phyloP scores from a whole-genome alignment of 2,329 filamentous ascomycete species.

The Fonsecaea nubica region DNA sequence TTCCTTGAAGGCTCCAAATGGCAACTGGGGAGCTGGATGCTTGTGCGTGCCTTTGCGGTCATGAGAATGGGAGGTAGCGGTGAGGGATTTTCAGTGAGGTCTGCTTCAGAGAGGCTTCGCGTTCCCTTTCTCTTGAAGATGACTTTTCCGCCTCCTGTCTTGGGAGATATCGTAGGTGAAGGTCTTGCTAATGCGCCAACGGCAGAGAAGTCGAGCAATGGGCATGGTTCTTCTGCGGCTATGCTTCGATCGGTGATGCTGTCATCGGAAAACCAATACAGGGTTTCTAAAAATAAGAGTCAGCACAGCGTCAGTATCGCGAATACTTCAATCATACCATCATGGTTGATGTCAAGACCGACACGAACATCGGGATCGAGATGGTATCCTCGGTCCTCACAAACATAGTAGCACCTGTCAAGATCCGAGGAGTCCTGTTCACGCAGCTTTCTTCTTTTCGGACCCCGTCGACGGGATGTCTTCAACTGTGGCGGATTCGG shows the following conservation, averaged over 20 bases:
- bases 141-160: background rate
- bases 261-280: background rate
- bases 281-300: background rate
- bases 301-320: background rate
- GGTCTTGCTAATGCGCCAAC: background rate
- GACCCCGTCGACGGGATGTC: constrained; percentile 2
- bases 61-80: background rate
- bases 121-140: background rate
- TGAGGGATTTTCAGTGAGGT: constrained; percentile 5
- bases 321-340: background rate
- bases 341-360: background rate
- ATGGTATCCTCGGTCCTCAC: constrained; percentile 29
- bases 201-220: background rate
- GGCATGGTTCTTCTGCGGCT: background rate
- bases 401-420: constrained; percentile 26
- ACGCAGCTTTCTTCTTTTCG: constrained; percentile 22
- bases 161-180: background rate
- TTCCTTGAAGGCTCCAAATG: background rate
- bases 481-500: background rate
- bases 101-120: background rate
- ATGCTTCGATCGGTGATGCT: constrained; percentile 18
- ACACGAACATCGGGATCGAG: constrained; percentile 31
- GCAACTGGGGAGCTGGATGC: constrained; percentile 3
- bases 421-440: constrained; percentile 25
- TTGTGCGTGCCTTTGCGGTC: background rate